Evolutionary conservation across 106 monocot genomes (phyloP).

Genomic region (Dioscorea dumetorum): DNA sequence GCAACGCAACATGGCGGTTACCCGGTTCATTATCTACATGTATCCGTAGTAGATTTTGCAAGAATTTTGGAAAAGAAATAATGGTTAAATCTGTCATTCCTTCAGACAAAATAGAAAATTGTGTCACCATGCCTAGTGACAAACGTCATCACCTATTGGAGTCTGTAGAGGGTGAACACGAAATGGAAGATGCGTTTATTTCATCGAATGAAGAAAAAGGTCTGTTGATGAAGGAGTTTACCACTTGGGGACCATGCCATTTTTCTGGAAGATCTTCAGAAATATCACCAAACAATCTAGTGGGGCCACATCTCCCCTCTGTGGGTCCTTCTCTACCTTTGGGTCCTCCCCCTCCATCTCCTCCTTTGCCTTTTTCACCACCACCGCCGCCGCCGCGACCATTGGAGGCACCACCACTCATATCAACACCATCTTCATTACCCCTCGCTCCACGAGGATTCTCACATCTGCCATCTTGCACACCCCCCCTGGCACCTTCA

Average conservation of each 20-base stretch:
- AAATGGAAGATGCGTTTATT: constrained; percentile 66
- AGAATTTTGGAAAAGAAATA: constrained; percentile 19
- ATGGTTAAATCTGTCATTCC: constrained; percentile 15
- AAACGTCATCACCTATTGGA: constrained; percentile 28
- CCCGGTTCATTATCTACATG: constrained; percentile 54
- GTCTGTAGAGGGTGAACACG: constrained; percentile 59
- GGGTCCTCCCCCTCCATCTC: constrained; percentile 34
- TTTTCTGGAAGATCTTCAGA: constrained; percentile 11
- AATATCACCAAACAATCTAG: constrained; percentile 10
- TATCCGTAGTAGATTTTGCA: constrained; percentile 24
- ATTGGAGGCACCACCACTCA: no score
- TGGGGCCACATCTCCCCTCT: constrained; percentile 29
- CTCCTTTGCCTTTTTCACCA: constrained; percentile 30
- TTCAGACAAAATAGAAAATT: constrained; percentile 26
- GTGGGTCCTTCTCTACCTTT: constrained; percentile 48
- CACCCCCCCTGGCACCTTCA: constrained; percentile 25
- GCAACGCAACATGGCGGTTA: constrained; percentile 72
- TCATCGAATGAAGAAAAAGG: constrained; percentile 29
- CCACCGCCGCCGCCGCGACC: constrained; percentile 22
- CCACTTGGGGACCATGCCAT: constrained; percentile 3
- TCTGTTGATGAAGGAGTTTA: constrained; percentile 5
- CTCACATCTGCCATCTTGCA: constrained; percentile 17
- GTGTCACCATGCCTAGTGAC: constrained; percentile 19
- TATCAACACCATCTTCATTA: constrained; percentile 30
- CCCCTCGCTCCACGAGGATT: constrained; percentile 32